These are phyloP conservation scores for Agapanthus africanus DNA, from an alignment of 106 monocot genomes.

Conservation along the genomic window DNA sequence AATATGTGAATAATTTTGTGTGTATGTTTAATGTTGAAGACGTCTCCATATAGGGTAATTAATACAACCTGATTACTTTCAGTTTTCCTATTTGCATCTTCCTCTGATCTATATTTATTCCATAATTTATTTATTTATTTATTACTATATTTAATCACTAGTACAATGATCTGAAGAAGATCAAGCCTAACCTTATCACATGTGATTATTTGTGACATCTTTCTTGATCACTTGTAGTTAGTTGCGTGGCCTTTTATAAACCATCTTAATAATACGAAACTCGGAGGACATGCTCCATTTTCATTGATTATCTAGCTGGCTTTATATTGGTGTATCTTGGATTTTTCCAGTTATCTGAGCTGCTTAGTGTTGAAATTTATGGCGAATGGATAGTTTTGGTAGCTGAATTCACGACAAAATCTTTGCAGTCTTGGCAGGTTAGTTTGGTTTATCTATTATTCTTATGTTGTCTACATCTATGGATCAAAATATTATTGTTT, in stretches of 20 bases:
- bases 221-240: background rate
- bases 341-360: constrained; percentile 69
- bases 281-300: background rate
- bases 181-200: background rate
- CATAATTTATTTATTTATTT: background rate
- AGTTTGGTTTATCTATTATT: background rate
- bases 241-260: background rate
- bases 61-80: background rate
- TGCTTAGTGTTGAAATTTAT: constrained; percentile 82
- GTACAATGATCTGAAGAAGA: background rate
- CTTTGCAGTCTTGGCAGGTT: constrained; percentile 98
- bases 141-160: background rate
- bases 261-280: background rate
- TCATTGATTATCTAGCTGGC: background rate
- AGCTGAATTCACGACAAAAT: constrained; percentile 85
- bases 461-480: too few species aligned
- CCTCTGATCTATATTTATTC: background rate
- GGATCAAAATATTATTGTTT: background rate
- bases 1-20: background rate
- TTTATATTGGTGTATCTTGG: background rate
- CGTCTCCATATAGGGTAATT: background rate
- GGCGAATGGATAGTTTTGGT: constrained; percentile 89
- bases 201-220: background rate
- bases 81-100: background rate
- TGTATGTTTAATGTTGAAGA: background rate